Percentiles rank a stretch among this genome's conserved stretches.
These are phyloP conservation scores for Candida glaebosa DNA, from an alignment of 805 yeast genomes.

Conservation along the genomic window DNA sequence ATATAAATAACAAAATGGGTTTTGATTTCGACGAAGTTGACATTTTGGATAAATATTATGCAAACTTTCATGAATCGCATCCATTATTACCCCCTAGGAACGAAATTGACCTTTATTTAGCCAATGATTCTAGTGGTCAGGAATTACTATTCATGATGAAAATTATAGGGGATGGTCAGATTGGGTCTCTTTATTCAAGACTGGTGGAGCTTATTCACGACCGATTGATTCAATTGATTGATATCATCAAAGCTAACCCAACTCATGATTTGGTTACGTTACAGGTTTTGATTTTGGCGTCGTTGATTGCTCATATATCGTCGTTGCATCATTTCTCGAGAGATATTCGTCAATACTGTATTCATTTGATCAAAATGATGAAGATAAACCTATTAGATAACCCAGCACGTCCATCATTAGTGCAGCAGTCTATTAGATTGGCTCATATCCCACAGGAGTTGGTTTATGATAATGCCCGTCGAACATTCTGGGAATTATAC, in stretches of 20 bases:
- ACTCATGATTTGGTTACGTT: constrained; percentile 40
- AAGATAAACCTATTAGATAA: constrained; percentile 39
- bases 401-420: background rate
- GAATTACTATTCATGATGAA: constrained; percentile 48
- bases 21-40: constrained; percentile 15
- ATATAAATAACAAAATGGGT: constrained; percentile 45
- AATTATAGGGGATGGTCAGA: constrained; percentile 47
- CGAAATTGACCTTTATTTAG: constrained; percentile 31
- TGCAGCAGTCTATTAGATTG: constrained; percentile 13
- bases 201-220: constrained; percentile 13
- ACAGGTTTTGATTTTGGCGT: constrained; percentile 38
- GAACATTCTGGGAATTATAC: constrained; percentile 51
- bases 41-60: constrained; percentile 10
- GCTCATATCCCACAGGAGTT: constrained; percentile 9
- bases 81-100: constrained; percentile 44
- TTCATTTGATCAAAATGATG: constrained; percentile 33
- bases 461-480: constrained; percentile 32
- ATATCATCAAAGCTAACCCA: constrained; percentile 10
- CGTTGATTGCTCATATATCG: constrained; percentile 49
- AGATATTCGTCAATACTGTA: constrained; percentile 39
- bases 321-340: constrained; percentile 47
- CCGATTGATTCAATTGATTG: constrained; percentile 16
- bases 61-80: constrained; percentile 30
- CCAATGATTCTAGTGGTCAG: constrained; percentile 27
- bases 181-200: constrained; percentile 13